A percentile compares a stretch with the other conserved stretches of the same genome.
Evolutionary conservation across 2,329 filamentous ascomycete species (phyloP).

Genomic region (Salinomyces thailandicus): DNA sequence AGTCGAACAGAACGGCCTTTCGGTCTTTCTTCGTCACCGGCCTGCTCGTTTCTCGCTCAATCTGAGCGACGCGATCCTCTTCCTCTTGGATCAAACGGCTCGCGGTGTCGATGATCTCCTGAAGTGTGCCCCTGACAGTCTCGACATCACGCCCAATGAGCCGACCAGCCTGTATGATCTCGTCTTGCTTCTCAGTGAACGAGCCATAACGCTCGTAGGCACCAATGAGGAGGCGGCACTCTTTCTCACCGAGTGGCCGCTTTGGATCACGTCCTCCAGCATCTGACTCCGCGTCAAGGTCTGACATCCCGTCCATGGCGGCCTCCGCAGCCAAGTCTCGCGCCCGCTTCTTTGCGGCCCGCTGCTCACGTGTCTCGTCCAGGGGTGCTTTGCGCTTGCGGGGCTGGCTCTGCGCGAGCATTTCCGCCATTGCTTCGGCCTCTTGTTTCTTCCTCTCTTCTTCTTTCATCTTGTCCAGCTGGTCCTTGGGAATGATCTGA

Average conservation of each 20-base stretch:
- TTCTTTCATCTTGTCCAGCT: constrained; percentile 78
- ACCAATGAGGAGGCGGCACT: constrained; percentile 81
- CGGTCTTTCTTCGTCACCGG: constrained; percentile 90
- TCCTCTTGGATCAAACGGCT: constrained; percentile 65
- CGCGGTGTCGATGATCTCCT: constrained; percentile 66
- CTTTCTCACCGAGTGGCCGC: constrained; percentile 83
- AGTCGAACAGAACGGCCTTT: constrained; percentile 93
- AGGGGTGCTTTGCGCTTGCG: constrained; percentile 57
- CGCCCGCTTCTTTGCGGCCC: constrained; percentile 59
- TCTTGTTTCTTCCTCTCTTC: constrained; percentile 79
- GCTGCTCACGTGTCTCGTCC: constrained; percentile 55
- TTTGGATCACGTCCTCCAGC: constrained; percentile 63
- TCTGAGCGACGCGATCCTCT: constrained; percentile 46
- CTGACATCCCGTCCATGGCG: constrained; percentile 49
- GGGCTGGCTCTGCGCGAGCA: constrained; percentile 77
- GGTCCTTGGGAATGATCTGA: constrained; percentile 90
- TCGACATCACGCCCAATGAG: constrained; percentile 70
- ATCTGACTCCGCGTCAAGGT: constrained; percentile 37
- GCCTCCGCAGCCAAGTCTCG: constrained; percentile 52
- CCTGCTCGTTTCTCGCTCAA: constrained; percentile 65
- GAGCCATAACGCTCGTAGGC: constrained; percentile 87
- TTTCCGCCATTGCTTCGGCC: constrained; percentile 68
- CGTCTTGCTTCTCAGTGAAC: constrained; percentile 76
- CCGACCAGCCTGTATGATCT: constrained; percentile 78
- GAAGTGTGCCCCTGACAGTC: constrained; percentile 65